Evolutionary conservation across 768 basidiomycete species (phyloP).

Genomic region (Amanita phalloides): DNA sequence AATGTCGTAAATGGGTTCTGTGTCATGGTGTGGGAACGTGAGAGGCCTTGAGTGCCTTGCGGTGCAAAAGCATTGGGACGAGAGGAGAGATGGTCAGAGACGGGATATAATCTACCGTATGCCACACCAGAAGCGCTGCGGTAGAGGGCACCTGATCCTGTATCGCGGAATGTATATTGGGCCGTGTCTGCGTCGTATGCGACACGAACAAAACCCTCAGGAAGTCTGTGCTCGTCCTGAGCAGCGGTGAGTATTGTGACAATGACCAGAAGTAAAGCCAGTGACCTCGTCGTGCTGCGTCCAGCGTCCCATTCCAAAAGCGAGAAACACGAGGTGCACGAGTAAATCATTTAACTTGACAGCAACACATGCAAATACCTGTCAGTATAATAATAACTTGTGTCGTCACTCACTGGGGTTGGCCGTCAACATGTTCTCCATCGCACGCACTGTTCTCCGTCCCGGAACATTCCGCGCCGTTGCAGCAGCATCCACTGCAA

Average conservation of each 20-base stretch:
- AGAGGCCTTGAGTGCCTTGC: background rate
- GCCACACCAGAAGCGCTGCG: slow-evolving; percentile 30
- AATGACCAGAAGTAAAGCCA: background rate
- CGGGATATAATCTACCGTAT: slow-evolving; percentile 32
- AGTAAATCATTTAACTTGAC: background rate
- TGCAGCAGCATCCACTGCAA: slow-evolving; percentile 24
- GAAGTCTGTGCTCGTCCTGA: slow-evolving; percentile 29
- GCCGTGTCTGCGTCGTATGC: slow-evolving; percentile 44
- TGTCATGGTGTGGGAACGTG: slow-evolving; percentile 5
- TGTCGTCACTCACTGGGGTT: no score
- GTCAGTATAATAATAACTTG: background rate
- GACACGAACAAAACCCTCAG: slow-evolving; percentile 37
- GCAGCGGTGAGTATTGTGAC: background rate
- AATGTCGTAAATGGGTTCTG: slow-evolving; percentile 25
- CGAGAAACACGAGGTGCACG: background rate
- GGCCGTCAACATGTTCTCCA: slow-evolving; percentile 33
- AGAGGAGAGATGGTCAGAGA: slow-evolving; percentile 11
- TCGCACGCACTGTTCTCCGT: slow-evolving; percentile 31
- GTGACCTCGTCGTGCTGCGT: slow-evolving; percentile 23
- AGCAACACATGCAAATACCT: background rate
- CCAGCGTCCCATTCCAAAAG: slow-evolving; percentile 10
- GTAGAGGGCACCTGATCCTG: slow-evolving; percentile 28
- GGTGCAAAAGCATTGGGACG: slow-evolving; percentile 16
- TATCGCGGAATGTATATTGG: slow-evolving; percentile 40
- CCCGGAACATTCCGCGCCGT: slow-evolving; percentile 29